Evolutionary conservation across 106 monocot species (phyloP).

Genomic region (Allium fistulosum): DNA sequence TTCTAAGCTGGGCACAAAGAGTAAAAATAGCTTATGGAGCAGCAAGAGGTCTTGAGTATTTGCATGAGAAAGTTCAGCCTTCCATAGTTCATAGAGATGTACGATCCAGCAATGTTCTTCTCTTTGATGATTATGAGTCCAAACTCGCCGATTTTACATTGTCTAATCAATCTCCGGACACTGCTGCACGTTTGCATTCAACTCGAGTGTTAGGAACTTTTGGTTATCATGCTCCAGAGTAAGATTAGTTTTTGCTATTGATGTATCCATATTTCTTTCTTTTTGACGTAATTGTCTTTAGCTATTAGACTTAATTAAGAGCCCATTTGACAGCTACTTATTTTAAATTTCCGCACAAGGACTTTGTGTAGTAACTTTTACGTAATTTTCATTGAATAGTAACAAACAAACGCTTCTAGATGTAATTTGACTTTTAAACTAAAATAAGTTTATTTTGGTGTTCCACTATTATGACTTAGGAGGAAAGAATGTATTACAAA

Average conservation of each 20-base stretch:
- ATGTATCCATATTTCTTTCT: too few species aligned
- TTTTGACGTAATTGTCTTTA: background rate
- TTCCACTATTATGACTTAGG: too few species aligned
- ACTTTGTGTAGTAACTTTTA: background rate
- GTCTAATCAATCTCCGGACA: slow-evolving; percentile 36
- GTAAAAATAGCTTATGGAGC: slow-evolving; percentile 67
- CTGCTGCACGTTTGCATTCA: slow-evolving; percentile 41
- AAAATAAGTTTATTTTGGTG: too few species aligned
- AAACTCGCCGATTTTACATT: slow-evolving; percentile 41
- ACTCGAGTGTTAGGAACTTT: slow-evolving; percentile 46
- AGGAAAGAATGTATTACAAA: too few species aligned
- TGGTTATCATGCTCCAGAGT: slow-evolving; percentile 64
- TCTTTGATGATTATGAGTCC: slow-evolving; percentile 39
- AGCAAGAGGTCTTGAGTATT: slow-evolving; percentile 65
- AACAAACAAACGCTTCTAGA: too few species aligned
- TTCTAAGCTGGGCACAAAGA: slow-evolving; percentile 42
- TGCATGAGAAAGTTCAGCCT: slow-evolving; percentile 59
- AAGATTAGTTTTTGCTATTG: background rate
- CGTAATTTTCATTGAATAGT: background rate
- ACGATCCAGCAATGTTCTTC: slow-evolving; percentile 57
- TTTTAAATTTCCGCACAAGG: background rate
- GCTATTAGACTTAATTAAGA: too few species aligned
- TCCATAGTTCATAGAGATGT: slow-evolving; percentile 52
- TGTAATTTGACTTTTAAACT: too few species aligned
- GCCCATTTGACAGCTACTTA: background rate